phyloP scores from a whole-genome alignment of 2,329 filamentous ascomycete genomes.

The Periconia sp. region DNA sequence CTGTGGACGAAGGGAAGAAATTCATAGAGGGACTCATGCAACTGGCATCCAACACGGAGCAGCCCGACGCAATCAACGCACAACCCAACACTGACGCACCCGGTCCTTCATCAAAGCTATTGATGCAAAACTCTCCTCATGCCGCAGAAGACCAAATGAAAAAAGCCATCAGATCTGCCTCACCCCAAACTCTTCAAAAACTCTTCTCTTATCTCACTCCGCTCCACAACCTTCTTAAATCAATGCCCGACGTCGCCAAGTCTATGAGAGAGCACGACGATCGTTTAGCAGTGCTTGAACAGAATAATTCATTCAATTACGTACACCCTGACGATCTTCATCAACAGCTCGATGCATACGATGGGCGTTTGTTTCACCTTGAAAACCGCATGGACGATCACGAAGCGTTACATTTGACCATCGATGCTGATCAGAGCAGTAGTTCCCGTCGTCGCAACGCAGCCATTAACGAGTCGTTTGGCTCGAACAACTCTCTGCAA shows the following conservation, averaged over 20 bases:
- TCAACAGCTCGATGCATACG: slow-evolving; percentile 67
- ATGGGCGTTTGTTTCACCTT: slow-evolving; percentile 69
- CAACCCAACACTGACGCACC: slow-evolving; percentile 20
- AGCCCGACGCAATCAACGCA: slow-evolving; percentile 13
- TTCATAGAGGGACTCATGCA: slow-evolving; percentile 33
- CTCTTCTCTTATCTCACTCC: slow-evolving; percentile 39
- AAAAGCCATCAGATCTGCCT: slow-evolving; percentile 30
- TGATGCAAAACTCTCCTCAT: slow-evolving; percentile 24
- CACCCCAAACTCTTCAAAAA: slow-evolving; percentile 36
- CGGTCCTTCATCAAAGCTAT: slow-evolving; percentile 21
- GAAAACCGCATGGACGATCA: slow-evolving; percentile 57
- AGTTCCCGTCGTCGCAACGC: slow-evolving; percentile 29
- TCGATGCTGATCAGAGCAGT: slow-evolving; percentile 32
- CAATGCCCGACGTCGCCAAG: slow-evolving; percentile 45
- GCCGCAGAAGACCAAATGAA: slow-evolving; percentile 35
- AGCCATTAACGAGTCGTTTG: slow-evolving; percentile 42
- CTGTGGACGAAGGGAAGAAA: slow-evolving; percentile 38
- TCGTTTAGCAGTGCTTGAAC: slow-evolving; percentile 70
- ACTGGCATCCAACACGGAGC: slow-evolving; percentile 26
- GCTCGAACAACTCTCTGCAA: slow-evolving; percentile 40
- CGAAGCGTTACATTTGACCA: slow-evolving; percentile 36
- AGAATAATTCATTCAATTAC: slow-evolving; percentile 67
- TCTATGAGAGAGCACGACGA: slow-evolving; percentile 63
- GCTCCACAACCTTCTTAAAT: slow-evolving; percentile 39
- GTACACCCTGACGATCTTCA: slow-evolving; percentile 69